These are phyloP conservation scores for Populus nigra DNA, from an alignment of 345 rosid species.

Conservation along the genomic window DNA sequence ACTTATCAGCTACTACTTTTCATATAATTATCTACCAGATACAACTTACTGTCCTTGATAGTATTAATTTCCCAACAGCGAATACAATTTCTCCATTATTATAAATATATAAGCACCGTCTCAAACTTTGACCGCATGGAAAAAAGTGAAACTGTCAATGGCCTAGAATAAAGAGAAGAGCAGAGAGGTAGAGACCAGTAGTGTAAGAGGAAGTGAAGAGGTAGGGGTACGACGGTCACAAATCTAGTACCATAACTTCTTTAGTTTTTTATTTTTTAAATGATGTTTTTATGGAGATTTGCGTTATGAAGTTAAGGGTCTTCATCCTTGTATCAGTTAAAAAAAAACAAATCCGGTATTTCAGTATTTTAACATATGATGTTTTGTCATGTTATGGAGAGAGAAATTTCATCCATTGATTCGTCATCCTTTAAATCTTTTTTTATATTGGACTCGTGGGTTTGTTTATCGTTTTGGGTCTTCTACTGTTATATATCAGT, in stretches of 20 bases:
- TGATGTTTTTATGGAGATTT: conserved; percentile 26
- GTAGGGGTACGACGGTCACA: background rate
- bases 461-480: background rate
- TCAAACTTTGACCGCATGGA: conserved; percentile 32
- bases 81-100: background rate
- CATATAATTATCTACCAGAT: background rate
- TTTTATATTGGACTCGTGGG: background rate
- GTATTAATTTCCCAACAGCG: background rate
- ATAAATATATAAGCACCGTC: background rate
- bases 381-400: conserved; percentile 31
- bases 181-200: conserved; percentile 16
- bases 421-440: conserved; percentile 37
- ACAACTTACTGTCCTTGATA: background rate
- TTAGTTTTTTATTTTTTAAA: background rate
- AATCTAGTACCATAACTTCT: conserved; percentile 9
- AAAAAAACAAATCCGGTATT: no score
- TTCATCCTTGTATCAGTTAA: conserved; percentile 2
- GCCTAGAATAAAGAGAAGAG: conserved; percentile 7
- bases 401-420: conserved; percentile 62
- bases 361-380: conserved; percentile 2
- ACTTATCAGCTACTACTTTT: background rate
- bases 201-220: conserved; percentile 3
- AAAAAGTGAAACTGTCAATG: conserved; percentile 32
- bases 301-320: conserved; percentile 19
- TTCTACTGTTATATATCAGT: background rate